A percentile compares a stretch with the other conserved stretches of the same genome.
Evolutionary conservation across 371 early-diverging fungal species (phyloP).

Genomic region (Syncephalastrum racemosum): DNA sequence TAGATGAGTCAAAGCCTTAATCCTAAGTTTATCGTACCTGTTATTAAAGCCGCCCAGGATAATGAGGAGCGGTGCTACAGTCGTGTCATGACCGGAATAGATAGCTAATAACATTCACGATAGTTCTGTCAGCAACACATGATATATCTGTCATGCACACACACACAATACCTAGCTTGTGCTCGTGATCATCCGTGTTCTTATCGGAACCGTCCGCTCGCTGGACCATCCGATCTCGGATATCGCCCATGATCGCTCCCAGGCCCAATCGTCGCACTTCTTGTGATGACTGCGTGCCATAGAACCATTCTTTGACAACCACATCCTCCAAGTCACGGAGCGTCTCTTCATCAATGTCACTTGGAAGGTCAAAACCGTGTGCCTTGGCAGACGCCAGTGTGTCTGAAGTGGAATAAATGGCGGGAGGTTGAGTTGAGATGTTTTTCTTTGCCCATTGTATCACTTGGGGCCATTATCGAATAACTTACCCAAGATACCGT

Average conservation of each 20-base stretch:
- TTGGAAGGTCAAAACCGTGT: slow-evolving; percentile 51
- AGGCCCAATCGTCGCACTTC: slow-evolving; percentile 49
- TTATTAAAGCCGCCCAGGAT: slow-evolving; percentile 53
- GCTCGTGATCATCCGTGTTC: slow-evolving; percentile 31
- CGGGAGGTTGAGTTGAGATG: not conserved
- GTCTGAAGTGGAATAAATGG: slow-evolving; percentile 21
- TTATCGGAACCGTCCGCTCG: slow-evolving; percentile 28
- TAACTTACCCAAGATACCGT: slow-evolving; percentile 43
- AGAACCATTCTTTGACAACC: slow-evolving; percentile 48
- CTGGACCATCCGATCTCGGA: slow-evolving; percentile 47
- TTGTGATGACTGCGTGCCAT: slow-evolving; percentile 26
- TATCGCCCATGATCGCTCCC: slow-evolving; percentile 55
- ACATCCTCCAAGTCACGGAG: slow-evolving; percentile 33
- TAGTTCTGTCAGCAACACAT: too few relatives aligned
- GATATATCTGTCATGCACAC: too few relatives aligned
- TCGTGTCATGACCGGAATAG: slow-evolving; percentile 82
- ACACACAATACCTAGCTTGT: slow-evolving; percentile 44
- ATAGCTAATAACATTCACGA: slow-evolving; percentile 22
- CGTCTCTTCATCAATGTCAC: slow-evolving; percentile 42
- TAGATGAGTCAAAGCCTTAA: not conserved
- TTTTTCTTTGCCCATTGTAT: not conserved
- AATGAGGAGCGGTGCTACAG: slow-evolving; percentile 53
- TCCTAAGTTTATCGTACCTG: slow-evolving; percentile 32
- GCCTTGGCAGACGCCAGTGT: slow-evolving; percentile 45
- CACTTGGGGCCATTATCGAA: not conserved